phyloP scores from a whole-genome alignment of 148 eudicot genomes.

The Agrostemma githago region DNA sequence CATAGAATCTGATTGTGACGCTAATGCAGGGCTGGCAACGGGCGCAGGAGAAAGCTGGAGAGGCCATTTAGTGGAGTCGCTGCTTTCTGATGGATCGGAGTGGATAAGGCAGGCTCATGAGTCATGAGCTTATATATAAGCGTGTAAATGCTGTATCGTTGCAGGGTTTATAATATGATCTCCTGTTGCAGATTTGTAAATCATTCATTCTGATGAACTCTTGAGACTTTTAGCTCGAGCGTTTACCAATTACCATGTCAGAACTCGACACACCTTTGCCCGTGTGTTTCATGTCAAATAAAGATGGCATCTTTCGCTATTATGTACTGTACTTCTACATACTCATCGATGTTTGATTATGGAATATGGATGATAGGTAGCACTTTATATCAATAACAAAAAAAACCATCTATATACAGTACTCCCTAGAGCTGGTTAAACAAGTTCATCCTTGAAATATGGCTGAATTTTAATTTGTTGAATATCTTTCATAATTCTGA shows the following conservation, averaged over 20 bases:
- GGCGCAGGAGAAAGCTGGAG: conserved; percentile 59
- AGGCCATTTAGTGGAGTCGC: conserved; percentile 42
- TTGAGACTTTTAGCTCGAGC: background rate
- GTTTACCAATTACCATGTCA: background rate
- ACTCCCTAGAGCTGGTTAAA: too few species aligned
- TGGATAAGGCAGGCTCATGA: background rate
- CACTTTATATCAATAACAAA: background rate
- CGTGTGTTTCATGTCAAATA: background rate
- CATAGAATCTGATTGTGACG: conserved; percentile 2
- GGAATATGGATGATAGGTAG: background rate
- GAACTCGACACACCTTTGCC: background rate
- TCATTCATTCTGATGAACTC: background rate
- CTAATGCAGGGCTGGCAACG: conserved; percentile 50
- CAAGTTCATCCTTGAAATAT: too few species aligned
- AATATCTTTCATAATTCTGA: too few species aligned
- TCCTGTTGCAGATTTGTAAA: background rate
- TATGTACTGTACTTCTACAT: background rate
- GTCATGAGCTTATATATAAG: too few species aligned
- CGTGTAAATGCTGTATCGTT: background rate
- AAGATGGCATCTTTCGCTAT: background rate
- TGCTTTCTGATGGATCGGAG: conserved; percentile 10
- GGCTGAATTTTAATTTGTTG: too few species aligned
- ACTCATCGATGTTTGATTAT: background rate
- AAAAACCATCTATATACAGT: background rate
- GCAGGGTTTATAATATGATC: background rate